Evolutionary conservation across 2,329 filamentous ascomycete genomes (phyloP), one percentile per base, ranked within the genome.

Genomic region (Fusarium liriodendri): DNA sequence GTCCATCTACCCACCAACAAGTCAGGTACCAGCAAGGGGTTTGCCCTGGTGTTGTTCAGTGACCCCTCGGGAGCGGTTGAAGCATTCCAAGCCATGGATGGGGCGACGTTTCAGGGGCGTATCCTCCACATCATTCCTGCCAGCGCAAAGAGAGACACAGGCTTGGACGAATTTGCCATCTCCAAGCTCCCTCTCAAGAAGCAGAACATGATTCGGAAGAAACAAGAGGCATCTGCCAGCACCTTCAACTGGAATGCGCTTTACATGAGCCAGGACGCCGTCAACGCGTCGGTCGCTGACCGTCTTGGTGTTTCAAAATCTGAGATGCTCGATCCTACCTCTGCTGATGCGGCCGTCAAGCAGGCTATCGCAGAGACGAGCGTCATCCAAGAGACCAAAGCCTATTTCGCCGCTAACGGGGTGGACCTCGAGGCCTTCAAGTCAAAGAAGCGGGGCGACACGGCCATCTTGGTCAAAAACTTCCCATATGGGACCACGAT

Each of bases 181-280:
- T 95, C 96, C 0, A 97, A 98, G 82, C 84, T 99, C 76, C 96
- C 97, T 18, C 86, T 98, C 74, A 98, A 98, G 85, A 97, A 97
- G 83, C 97, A 98, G 83, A 95, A 95, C 77, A 90, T 97, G 78
- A 93, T 98, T 76, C 94, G 93, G 81, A 94, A 93, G 79, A 97
- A 94, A 84, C 89, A 92, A 59, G 93, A 96, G 78, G 94, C 95
- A 25, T 89, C 93, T 10, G 92, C 92, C 33, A 91, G 89, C 58
- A 91, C 90, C 1, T 98, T 98, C 85, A 98, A 96, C 81, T 99
- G 97, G 97, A 99, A 99, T 85, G 96, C 95, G n/a, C 87, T 99
- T n/a, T 99, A 97, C 83, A 97, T 99, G 94, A 98, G 93, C 83
- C 93, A 95, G 84, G 95, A 99, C 85, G 94, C 97, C 60, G 95